Percentiles rank a stretch among this genome's conserved stretches.
These are phyloP conservation scores for Naganishia randhawae DNA, from an alignment of 768 basidiomycete species.

Conservation along the genomic window DNA sequence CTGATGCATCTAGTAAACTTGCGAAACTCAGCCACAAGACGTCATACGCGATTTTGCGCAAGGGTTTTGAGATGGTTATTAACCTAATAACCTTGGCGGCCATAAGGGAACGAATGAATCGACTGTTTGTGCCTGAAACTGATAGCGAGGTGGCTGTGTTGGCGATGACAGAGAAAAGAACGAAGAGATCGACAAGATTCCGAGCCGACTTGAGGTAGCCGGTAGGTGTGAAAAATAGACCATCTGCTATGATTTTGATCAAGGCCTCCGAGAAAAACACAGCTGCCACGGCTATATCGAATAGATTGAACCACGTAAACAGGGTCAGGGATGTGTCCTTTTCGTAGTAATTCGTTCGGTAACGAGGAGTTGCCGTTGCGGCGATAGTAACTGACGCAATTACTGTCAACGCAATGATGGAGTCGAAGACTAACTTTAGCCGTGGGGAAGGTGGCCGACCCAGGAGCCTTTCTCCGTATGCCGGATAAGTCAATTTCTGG, in stretches of 20 bases:
- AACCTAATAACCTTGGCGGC: constrained; percentile 81
- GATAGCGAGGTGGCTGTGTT: constrained; percentile 70
- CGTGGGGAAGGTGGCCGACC: constrained; percentile 62
- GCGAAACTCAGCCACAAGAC: constrained; percentile 79
- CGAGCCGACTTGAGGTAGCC: constrained; percentile 87
- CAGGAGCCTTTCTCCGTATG: constrained; percentile 79
- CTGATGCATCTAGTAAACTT: constrained; percentile 81
- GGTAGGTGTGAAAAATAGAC: constrained; percentile 66
- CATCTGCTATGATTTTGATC: constrained; percentile 89
- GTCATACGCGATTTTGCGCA: constrained; percentile 77
- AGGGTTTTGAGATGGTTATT: constrained; percentile 80
- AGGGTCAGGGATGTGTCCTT: constrained; percentile 60
- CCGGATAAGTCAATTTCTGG: constrained; percentile 76
- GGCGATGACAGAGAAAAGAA: constrained; percentile 71
- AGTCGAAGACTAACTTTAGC: constrained; percentile 62
- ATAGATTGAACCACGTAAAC: constrained; percentile 80
- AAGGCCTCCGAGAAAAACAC: constrained; percentile 72
- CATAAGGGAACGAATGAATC: constrained; percentile 79
- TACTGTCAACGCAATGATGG: constrained; percentile 69
- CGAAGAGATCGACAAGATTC: constrained; percentile 84
- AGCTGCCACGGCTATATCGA: constrained; percentile 68
- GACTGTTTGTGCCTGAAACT: constrained; percentile 71
- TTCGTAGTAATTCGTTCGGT: constrained; percentile 68
- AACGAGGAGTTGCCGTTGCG: constrained; percentile 74
- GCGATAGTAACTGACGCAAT: constrained; percentile 78